Conservation (phyloP, 2,329 filamentous ascomycete genomes). For the Thelonectria olida region DNA sequence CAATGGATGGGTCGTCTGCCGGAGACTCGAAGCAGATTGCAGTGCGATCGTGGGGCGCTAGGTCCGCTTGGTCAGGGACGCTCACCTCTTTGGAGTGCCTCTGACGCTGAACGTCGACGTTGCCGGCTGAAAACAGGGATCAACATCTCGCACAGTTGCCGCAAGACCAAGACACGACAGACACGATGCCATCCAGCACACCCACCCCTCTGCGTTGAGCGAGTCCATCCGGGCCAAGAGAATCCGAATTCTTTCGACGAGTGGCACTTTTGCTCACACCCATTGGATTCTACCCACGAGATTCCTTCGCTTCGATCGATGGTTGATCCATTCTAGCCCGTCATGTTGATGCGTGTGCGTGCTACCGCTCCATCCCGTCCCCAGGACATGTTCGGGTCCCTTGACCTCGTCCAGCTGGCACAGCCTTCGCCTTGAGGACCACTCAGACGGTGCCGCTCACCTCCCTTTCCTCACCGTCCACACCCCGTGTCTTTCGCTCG, state of each 20-base stretch:
- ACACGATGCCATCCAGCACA: neutral
- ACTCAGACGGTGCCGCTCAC: constrained; percentile 21
- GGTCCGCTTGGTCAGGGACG: constrained; percentile 32
- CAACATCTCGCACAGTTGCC: constrained; percentile 33
- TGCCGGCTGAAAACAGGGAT: constrained; percentile 43
- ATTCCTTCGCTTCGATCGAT: constrained; percentile 30
- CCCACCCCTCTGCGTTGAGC: neutral
- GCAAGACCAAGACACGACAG: constrained; percentile 8
- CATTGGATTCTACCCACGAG: constrained; percentile 14
- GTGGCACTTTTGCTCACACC: constrained; percentile 1
- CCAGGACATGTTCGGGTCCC: neutral
- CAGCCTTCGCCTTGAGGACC: constrained; percentile 27
- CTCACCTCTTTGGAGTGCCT: constrained; percentile 27
- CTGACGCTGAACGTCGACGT: constrained; percentile 37
- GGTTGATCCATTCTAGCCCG: constrained; percentile 15
- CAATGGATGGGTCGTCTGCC: constrained; percentile 26
- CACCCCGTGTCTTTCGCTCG: constrained; percentile 24
- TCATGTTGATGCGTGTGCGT: constrained; percentile 17
- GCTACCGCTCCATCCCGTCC: constrained; percentile 1
- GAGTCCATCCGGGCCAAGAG: no score
- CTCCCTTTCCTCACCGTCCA: constrained; percentile 18
- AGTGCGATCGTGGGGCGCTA: constrained; percentile 42
- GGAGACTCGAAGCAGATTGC: constrained; percentile 38
- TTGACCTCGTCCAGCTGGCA: constrained; percentile 25
- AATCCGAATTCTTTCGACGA: no score